phyloP scores from a whole-genome alignment of 441 rosid genomes.

The Omphalea diandra region DNA sequence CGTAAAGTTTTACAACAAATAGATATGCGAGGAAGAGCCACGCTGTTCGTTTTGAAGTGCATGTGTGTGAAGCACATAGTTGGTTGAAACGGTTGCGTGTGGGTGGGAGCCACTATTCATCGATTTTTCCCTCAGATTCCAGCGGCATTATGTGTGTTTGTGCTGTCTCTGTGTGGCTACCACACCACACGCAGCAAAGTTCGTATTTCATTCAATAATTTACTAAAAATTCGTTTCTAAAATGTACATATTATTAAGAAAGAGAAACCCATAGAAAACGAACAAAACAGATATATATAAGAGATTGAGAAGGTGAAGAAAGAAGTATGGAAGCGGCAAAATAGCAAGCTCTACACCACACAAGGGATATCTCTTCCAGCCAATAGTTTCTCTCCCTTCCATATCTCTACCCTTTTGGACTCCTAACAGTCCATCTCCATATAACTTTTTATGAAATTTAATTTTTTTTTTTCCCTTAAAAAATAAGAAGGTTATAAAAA shows the following conservation, averaged over 20 bases:
- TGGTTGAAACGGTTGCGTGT: slow-evolving; percentile 2
- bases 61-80: not conserved
- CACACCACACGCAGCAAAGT: too few relatives aligned
- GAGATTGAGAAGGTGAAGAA: not conserved
- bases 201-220: not conserved
- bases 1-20: too few relatives aligned
- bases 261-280: not conserved
- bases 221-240: not conserved
- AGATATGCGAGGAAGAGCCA: too few relatives aligned
- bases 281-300: not conserved
- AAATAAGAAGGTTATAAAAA: too few relatives aligned
- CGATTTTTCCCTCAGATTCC: slow-evolving; percentile 4
- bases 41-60: too few relatives aligned
- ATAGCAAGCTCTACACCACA: slow-evolving; percentile 29
- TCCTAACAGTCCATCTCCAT: too few relatives aligned
- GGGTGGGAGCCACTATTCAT: slow-evolving; percentile 3
- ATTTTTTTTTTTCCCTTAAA: too few relatives aligned
- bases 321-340: slow-evolving; percentile 12
- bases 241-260: too few relatives aligned
- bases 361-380: too few relatives aligned
- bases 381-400: too few relatives aligned
- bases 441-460: too few relatives aligned
- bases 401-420: too few relatives aligned
- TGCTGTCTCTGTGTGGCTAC: slow-evolving; percentile 19
- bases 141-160: not conserved